Evolutionary conservation across 192 early-diverging fungal species (phyloP), one percentile per base, ranked within the genome.

Genomic region (Coemansia sp.): DNA sequence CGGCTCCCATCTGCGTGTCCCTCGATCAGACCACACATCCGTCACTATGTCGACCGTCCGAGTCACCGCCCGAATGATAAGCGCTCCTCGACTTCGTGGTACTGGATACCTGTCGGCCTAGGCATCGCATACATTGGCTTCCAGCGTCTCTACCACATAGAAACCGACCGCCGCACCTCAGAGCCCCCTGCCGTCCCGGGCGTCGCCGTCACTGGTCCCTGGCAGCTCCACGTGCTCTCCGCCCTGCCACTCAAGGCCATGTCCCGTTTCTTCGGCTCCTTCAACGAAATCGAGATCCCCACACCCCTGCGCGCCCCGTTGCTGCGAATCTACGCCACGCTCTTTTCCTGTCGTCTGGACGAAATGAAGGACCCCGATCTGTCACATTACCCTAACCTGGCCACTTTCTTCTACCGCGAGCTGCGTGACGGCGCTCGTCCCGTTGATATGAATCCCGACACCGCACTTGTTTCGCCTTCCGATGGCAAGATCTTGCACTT

Each of bases 391-490:
- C 83, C 85, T 15, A 96, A 95, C 66, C 62, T 99, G 19, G 83
- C 87, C 12, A 79, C 84, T 8, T 99, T 99, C 76, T 99, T 99
- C 59, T 99, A 97, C 64, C 85, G 97, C 33, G 84, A 87, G 62
- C 72, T 98, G 24, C 88, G 89, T 50, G 84, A 85, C 14, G 91
- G 77, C 22, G 90, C 77, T 0, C 80, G 97, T n/a, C 83, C 87
- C 2, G 78, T 98, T 4, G 72, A 82, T 8, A 12, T 17, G 34
- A 22, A 51, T 14, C 53, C 62, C 11, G 57, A 79, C 22, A 84
- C 88, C 3, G 75, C 78, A 0, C 55, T 98, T 61, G 91, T 92
- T 62, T 70, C 69, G 23, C 96, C 97, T 3, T 86, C 92, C 1
- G 97, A 99, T 65, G 97, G 97, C 43, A 82, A 81, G 68, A 80